phyloP scores from a whole-genome alignment of 139 green algal species.

The Parachlorella kessleri region DNA sequence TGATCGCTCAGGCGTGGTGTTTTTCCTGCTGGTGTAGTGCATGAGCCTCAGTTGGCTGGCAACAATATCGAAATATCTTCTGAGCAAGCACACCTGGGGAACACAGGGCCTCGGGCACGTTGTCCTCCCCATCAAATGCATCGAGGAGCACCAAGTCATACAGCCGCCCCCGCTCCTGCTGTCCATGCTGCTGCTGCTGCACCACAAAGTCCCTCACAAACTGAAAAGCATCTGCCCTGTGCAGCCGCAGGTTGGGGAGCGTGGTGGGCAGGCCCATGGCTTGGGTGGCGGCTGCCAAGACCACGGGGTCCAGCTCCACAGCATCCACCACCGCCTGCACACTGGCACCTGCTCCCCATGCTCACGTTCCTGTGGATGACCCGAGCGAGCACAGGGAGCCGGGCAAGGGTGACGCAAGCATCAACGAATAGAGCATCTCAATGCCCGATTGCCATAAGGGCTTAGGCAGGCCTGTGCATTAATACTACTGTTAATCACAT shows the following conservation, averaged over 20 bases:
- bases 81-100: constrained; percentile 4
- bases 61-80: not conserved
- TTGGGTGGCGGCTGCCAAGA: constrained; percentile 44
- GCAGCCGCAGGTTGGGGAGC: not conserved
- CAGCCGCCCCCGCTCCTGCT: not conserved
- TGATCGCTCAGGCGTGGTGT: not conserved
- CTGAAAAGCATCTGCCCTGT: constrained; percentile 4
- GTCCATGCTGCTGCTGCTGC: not conserved
- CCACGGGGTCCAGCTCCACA: constrained; percentile 60
- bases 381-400: no score
- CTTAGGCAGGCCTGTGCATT: no score
- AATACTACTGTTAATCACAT: no score
- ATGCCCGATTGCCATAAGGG: no score
- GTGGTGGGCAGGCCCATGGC: constrained; percentile 55
- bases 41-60: not conserved
- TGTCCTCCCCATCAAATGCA: constrained; percentile 60
- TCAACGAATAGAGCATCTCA: no score
- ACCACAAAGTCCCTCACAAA: constrained; percentile 2
- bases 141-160: constrained; percentile 62
- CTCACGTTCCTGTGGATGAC: no score
- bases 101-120: constrained; percentile 41
- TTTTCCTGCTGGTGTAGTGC: not conserved
- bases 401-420: no score
- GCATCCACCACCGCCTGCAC: constrained; percentile 40
- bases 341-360: no score